These are phyloP conservation scores for Macadamia tetraphylla DNA, from an alignment of 164 flowering plant species.

Conservation along the genomic window DNA sequence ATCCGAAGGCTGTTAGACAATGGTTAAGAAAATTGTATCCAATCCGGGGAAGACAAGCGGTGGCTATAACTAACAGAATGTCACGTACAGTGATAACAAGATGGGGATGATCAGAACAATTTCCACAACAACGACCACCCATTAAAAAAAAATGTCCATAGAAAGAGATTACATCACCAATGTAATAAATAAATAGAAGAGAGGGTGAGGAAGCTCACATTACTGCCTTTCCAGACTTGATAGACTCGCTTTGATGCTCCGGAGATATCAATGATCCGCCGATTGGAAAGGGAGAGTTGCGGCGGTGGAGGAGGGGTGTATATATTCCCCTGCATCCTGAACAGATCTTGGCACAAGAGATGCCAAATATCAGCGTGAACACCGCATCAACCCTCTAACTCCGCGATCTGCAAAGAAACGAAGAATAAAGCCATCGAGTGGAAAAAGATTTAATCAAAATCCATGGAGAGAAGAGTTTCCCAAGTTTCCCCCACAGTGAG, in stretches of 20 bases:
- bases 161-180: background rate
- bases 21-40: too few species aligned
- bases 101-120: too few species aligned
- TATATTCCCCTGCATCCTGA: constrained; percentile 16
- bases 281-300: constrained; percentile 23
- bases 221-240: constrained; percentile 38
- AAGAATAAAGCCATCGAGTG: background rate
- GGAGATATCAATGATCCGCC: constrained; percentile 18
- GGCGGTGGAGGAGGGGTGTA: constrained; percentile 16
- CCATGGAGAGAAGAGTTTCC: background rate
- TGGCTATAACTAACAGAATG: too few species aligned
- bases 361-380: background rate
- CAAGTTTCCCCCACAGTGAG: too few species aligned
- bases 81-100: too few species aligned
- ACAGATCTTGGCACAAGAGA: background rate
- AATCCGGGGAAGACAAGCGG: too few species aligned
- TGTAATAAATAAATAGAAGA: too few species aligned
- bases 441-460: background rate
- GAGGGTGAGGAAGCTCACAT: constrained; percentile 14
- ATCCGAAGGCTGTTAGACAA: too few species aligned
- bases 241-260: constrained; percentile 20
- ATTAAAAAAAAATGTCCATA: background rate
- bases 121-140: too few species aligned
- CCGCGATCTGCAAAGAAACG: background rate
- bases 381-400: background rate